These are phyloP conservation scores for Paraphoma sp. DNA, from an alignment of 2,329 filamentous ascomycete genomes.

Conservation along the genomic window DNA sequence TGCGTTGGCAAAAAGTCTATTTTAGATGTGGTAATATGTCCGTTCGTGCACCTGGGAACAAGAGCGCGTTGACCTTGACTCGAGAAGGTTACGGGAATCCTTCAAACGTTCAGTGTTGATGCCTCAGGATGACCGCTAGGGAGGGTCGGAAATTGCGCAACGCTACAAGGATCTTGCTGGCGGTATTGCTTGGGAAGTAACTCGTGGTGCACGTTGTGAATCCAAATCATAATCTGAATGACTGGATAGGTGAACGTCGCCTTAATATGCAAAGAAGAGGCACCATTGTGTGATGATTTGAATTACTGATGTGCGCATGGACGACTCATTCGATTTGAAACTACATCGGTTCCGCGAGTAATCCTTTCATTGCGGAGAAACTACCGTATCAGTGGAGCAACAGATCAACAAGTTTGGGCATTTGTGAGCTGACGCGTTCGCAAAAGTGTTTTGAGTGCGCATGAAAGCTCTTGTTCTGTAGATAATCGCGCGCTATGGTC, in stretches of 20 bases:
- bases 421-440: background rate
- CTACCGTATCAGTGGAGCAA: constrained; percentile 3
- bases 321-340: constrained; percentile 13
- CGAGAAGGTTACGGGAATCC: constrained; percentile 4
- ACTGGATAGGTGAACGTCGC: background rate
- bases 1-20: constrained; percentile 5
- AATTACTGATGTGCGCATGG: constrained; percentile 7
- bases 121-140: constrained; percentile 1
- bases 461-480: background rate
- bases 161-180: background rate
- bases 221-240: background rate
- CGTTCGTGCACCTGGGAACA: constrained; percentile 12
- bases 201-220: background rate
- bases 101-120: background rate
- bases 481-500: background rate
- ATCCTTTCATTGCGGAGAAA: constrained; percentile 9
- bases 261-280: background rate
- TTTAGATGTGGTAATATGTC: constrained; percentile 13
- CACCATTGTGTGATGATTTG: constrained; percentile 1
- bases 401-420: constrained; percentile 1
- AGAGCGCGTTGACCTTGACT: background rate
- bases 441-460: background rate
- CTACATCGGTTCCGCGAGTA: constrained; percentile 11
- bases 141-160: constrained; percentile 9
- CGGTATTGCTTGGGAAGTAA: background rate